phyloP scores from a whole-genome alignment of 805 yeast genomes.

The Teunomyces panamensis region DNA sequence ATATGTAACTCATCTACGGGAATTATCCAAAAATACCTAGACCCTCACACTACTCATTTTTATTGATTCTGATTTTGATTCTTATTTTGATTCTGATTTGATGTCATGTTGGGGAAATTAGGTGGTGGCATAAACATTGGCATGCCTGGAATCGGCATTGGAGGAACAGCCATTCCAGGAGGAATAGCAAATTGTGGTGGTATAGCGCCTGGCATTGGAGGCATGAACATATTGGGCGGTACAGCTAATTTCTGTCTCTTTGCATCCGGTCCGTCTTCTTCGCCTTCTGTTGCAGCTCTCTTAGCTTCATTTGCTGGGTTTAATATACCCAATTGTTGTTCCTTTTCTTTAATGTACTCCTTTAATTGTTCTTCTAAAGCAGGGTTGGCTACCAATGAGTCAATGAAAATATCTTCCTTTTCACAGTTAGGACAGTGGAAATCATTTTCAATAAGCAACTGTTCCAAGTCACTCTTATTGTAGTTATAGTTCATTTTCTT shows the following conservation, averaged over 20 bases:
- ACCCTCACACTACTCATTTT: neutral
- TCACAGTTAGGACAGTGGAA: slow-evolving; percentile 89
- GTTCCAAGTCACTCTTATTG: slow-evolving; percentile 37
- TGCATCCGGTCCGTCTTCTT: slow-evolving; percentile 15
- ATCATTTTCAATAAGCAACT: slow-evolving; percentile 68
- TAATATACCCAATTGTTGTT: slow-evolving; percentile 32
- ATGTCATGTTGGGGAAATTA: slow-evolving; percentile 1
- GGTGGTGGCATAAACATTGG: slow-evolving; percentile 22
- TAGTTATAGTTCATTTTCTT: slow-evolving; percentile 44
- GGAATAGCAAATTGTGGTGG: slow-evolving; percentile 18
- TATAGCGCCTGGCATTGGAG: slow-evolving; percentile 11
- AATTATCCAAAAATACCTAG: too few species aligned
- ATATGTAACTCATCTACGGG: too few species aligned
- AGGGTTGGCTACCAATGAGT: slow-evolving; percentile 60
- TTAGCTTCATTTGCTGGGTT: slow-evolving; percentile 25
- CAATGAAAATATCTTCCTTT: slow-evolving; percentile 69
- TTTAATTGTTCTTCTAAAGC: slow-evolving; percentile 57
- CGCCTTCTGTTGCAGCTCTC: slow-evolving; percentile 18
- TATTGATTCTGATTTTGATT: neutral
- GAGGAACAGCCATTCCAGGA: slow-evolving; percentile 20
- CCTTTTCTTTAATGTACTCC: slow-evolving; percentile 42
- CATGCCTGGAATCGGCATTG: slow-evolving; percentile 16
- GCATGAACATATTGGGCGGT: slow-evolving; percentile 12
- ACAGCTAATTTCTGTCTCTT: slow-evolving; percentile 27
- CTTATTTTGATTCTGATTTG: neutral